Percentiles rank a stretch among this genome's conserved stretches.
Evolutionary conservation across 257 asterid genomes (phyloP).

Genomic region (Nicotiana knightiana): DNA sequence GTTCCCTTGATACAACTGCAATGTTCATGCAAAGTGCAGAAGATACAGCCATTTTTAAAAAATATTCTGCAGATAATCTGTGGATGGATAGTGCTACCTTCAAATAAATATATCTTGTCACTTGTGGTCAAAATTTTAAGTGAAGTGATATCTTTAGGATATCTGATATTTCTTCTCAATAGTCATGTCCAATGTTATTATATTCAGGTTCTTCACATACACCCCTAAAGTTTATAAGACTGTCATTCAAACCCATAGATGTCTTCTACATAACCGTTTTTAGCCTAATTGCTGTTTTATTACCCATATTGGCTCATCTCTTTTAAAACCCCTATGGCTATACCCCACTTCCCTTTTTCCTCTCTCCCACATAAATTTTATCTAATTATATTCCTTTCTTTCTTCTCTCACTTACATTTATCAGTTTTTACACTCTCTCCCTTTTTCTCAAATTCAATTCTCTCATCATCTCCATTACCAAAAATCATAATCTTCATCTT

Average conservation of each 20-base stretch:
- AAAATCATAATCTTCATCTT: no score
- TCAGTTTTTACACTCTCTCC: no score
- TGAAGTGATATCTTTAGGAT: not conserved
- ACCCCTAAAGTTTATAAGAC: not conserved
- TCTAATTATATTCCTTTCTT: no score
- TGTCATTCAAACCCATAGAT: not conserved
- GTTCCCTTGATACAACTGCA: constrained; percentile 28
- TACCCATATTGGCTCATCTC: no score
- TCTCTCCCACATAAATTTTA: no score
- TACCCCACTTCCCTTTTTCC: no score
- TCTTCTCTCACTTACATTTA: no score
- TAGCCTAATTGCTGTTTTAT: no score
- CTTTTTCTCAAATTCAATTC: no score
- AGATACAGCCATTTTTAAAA: constrained; percentile 23
- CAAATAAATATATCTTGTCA: not conserved
- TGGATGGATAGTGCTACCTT: not conserved
- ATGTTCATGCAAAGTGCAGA: constrained; percentile 29
- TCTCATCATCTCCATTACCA: no score
- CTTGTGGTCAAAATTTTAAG: not conserved
- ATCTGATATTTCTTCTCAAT: not conserved
- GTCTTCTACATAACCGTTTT: no score
- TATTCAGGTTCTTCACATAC: not conserved
- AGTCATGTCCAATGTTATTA: not conserved
- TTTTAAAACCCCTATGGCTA: no score
- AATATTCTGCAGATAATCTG: not conserved